Evolutionary conservation across 2,329 filamentous ascomycete species (phyloP), one percentile per base, ranked within the genome.

Genomic region (Colletotrichum melonis): DNA sequence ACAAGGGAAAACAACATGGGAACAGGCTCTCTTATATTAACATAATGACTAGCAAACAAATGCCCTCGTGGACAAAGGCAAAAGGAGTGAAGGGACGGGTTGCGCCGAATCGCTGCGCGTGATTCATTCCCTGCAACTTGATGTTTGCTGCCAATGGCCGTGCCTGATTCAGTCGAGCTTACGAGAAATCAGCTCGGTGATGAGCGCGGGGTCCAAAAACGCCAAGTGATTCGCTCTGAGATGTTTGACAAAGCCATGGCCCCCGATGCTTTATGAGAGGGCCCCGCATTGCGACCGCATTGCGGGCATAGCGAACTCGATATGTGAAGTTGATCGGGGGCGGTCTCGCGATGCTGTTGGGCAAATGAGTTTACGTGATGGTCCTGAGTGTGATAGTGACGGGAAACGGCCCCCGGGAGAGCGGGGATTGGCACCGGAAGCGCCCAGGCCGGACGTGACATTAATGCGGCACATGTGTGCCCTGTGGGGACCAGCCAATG

Each of bases 391-490:
- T 74, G 72, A 74, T 72, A 35, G 72, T 72, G 72, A 74, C n/a
- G 38, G 26, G 16, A 46, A 54, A 28, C 49, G 32, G 57, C 49
- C 69, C 62, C 63, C 49, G 32, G 62, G 32, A 42, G 52, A 24
- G 63, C 63, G 57, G 68, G 72, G 72, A 74, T 74, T 74, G 72
- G 72, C 58, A 74, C 63, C 30, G 52, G 72, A 72, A 74, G 72
- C 72, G 72, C 72, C 72, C 63, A 74, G 70, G 42, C 46, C 49
- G 28, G 46, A 49, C 26, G 67, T 52, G 56, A 56, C 35, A 63
- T 72, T 30, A 52, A 62, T 63, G 69, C 58, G 38, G 65, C 59
- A 69, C 49, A 55, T 46, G n/a, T 42, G 52, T 65, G 63, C 24
- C 11, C 28, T 4, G 28, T 55, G 55, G 26, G 24, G 12, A 38